Evolutionary conservation across 2,329 filamentous ascomycete species (phyloP), one percentile per base, ranked within the genome.

Genomic region (Exserohilum turcica): DNA sequence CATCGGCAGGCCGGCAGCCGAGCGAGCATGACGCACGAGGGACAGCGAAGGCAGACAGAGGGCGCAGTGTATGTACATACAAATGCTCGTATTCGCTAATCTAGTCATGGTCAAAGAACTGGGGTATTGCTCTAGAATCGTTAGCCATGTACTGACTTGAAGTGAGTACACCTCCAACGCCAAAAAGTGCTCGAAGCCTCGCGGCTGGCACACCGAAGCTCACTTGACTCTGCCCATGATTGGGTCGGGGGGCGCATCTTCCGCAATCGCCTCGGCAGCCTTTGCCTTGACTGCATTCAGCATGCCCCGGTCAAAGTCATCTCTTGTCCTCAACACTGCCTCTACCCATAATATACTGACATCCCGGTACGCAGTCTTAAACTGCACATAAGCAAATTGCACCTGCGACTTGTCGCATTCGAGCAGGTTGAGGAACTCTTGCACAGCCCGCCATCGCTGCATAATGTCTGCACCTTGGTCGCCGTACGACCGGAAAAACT

Each of bases 311-410:
- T 97, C 94, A 77, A 96, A 97, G 78, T 99, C 94, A 74, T 99
- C 94, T 63, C 95, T 82, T 1, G 86, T 82, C 62, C 92, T 84
- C 59, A 99, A 72, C 42, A 96, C 93, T 6, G 90, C 89, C 80
- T 99, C 95, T 6, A 99, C 92, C 94, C 94, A 99, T 39, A 87
- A 88, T 54, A 97, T 87, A 74, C 95, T 91, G 71, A 97, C 79
- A 76, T 99, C 94, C 90, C 93, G 96, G 75, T 96, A 97, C 39
- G 85, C 82, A 33, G 77, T 79, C 81, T 97, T 97, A 78, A 99
- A 93, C 5, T 80, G 78, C 64, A 88, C 88, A 69, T 96, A 97
- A 1, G 90, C 86, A 45, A 89, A 85, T 13, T 91, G 86, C 0
- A 97, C 81, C 19, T 79, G 81, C 44, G 87, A 88, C 70, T 94